Evolutionary conservation across 106 monocot species (phyloP).

Genomic region (Vanilla planifolia): DNA sequence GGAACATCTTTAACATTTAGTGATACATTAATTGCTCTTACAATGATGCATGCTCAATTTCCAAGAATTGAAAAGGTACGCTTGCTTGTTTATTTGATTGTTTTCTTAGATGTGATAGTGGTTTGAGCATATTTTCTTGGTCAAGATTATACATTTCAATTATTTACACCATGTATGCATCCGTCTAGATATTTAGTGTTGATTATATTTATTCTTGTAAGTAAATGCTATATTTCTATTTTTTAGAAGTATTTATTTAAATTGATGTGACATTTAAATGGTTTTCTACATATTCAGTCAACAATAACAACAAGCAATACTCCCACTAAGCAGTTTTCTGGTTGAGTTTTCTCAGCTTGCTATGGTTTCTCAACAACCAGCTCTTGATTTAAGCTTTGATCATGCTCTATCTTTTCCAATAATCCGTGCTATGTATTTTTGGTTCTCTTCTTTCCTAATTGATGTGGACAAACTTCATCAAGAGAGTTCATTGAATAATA

Average conservation of each 20-base stretch:
- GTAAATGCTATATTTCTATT: neutral
- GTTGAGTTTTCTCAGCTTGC: no score
- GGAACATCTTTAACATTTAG: constrained; percentile 48
- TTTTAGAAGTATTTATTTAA: neutral
- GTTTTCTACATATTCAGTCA: no score
- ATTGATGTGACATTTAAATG: neutral
- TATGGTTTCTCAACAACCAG: no score
- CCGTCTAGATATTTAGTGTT: neutral
- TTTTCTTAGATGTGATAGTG: neutral
- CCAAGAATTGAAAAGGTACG: constrained; percentile 61
- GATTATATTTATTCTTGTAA: neutral
- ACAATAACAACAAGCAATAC: no score
- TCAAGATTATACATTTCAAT: neutral
- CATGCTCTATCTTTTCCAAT: no score
- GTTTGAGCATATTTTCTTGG: neutral
- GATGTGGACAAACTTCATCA: no score
- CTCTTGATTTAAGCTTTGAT: no score
- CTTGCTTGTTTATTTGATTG: neutral
- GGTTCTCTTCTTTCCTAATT: no score
- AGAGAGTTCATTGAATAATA: no score
- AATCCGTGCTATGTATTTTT: no score
- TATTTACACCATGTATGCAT: neutral
- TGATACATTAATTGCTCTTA: constrained; percentile 72
- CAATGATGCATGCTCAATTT: constrained; percentile 85
- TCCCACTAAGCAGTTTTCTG: no score